Base-by-base conservation (phyloP, 306 rosid species). In the Fagus sylvatica region DNA sequence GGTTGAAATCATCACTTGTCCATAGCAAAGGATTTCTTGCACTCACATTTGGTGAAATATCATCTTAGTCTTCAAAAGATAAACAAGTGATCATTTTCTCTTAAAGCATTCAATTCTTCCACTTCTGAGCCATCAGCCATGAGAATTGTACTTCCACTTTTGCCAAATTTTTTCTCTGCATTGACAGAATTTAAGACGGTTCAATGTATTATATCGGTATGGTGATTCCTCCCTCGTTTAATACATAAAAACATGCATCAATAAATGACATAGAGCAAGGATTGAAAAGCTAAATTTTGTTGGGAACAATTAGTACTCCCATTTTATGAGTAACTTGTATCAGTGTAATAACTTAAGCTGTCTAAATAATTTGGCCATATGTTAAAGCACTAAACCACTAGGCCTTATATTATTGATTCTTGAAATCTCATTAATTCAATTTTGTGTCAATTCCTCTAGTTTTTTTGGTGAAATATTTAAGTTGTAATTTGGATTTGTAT, bases 51-150 rank as follows among this genome's bases (percentile, higher is more conserved):
- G n/a, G 49, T 61, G 54, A 79, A 22, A 74, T 10, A 62, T 49
- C 36, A 5, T 69, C 65, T 82, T 76, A 56, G 42, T 53, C 55
- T 73, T 92, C 76, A 91, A 54, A 89, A 69, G 79, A 94, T 87
- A 70, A 85, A 89, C 69, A 95, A 78, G 57, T 78, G 90, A 39
- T 89, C 98, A 19, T 90, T 81, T 69, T 94, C 97, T 85, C 97
- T 83, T 79, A 92, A 77, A 54, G 84, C 87, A 61, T 78, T 71
- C 79, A 95, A 53, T 64, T 89, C 91, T 79, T 95, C 93, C 53
- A 92, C 90, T 84, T 77, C 89, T 43, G 97, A 87, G 80, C 93
- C 88, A 42, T 92, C 93, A 6, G 84, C 88, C 97, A 90, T 88
- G 49, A 89, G 75, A 78, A 92, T 78, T 53, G 61, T 88, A 90